A percentile compares a stretch with the other conserved stretches of the same genome.
Conservation (phyloP, 164 flowering plant genomes). For the Annona squamosa region DNA sequence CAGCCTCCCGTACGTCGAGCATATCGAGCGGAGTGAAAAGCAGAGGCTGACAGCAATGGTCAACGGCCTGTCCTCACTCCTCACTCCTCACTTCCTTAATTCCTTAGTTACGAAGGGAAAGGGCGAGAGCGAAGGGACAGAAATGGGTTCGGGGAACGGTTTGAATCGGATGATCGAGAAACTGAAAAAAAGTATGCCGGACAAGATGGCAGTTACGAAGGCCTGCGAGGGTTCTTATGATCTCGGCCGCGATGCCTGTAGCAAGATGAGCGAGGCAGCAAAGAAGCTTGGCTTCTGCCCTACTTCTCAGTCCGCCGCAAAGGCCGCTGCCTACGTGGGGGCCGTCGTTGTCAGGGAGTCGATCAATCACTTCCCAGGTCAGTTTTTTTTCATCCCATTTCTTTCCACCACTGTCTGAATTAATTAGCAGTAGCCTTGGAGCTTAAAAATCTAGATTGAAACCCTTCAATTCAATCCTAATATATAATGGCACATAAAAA, state of each 20-base stretch:
- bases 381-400: not conserved
- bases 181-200: slow-evolving; percentile 8
- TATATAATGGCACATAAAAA: too few species aligned
- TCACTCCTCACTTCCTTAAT: too few species aligned
- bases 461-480: too few species aligned
- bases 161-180: slow-evolving; percentile 4
- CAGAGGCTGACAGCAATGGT: too few species aligned
- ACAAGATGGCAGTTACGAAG: not conserved
- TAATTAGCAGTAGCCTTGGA: too few species aligned
- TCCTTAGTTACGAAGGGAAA: too few species aligned
- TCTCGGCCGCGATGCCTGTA: not conserved
- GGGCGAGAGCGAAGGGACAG: not conserved
- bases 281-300: not conserved
- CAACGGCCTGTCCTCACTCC: too few species aligned
- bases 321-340: not conserved
- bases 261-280: slow-evolving; percentile 3
- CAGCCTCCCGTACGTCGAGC: too few species aligned
- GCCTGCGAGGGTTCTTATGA: slow-evolving; percentile 4
- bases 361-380: not conserved
- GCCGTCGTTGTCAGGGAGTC: not conserved
- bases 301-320: not conserved
- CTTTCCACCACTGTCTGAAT: not conserved
- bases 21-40: too few species aligned
- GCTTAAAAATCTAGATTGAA: too few species aligned
- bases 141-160: not conserved